Evolutionary conservation across 2,329 filamentous ascomycete genomes (phyloP).

Genomic region (Arthroderma uncinatum): DNA sequence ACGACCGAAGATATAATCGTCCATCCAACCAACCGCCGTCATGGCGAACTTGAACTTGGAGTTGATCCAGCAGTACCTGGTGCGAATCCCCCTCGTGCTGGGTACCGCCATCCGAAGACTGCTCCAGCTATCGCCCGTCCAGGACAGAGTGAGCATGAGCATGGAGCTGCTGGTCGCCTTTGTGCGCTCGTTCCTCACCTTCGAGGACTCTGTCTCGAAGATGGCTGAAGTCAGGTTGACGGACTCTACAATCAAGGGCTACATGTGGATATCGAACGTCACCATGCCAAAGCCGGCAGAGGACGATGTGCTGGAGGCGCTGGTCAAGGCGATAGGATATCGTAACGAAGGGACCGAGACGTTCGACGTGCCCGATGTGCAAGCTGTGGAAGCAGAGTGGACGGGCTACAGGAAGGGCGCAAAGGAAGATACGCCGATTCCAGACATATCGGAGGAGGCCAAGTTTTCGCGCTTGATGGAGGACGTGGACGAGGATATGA

Average conservation of each 20-base stretch:
- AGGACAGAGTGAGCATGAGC: slow-evolving; percentile 65
- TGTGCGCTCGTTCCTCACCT: slow-evolving; percentile 53
- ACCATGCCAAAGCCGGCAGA: slow-evolving; percentile 49
- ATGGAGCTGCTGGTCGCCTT: slow-evolving; percentile 63
- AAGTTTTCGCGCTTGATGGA: slow-evolving; percentile 33
- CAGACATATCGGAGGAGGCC: slow-evolving; percentile 33
- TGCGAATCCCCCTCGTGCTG: slow-evolving; percentile 33
- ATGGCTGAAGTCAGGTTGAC: slow-evolving; percentile 52
- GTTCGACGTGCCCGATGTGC: slow-evolving; percentile 28
- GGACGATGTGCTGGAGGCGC: slow-evolving; percentile 32
- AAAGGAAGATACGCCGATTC: slow-evolving; percentile 27
- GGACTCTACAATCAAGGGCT: slow-evolving; percentile 61
- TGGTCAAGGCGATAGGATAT: slow-evolving; percentile 30
- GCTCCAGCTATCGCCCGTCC: slow-evolving; percentile 56
- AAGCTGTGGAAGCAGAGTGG: slow-evolving; percentile 37
- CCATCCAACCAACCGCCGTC: background rate
- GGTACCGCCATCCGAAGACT: slow-evolving; percentile 34
- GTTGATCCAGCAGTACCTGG: slow-evolving; percentile 22
- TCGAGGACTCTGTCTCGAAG: slow-evolving; percentile 45
- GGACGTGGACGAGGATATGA: slow-evolving; percentile 31
- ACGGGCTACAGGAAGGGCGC: slow-evolving; percentile 34
- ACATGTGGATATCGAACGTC: slow-evolving; percentile 69
- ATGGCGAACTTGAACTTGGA: slow-evolving; percentile 1
- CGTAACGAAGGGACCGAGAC: slow-evolving; percentile 31
- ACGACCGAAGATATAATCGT: background rate